Percentiles rank a stretch among this genome's conserved stretches.
Evolutionary conservation across 2,329 filamentous ascomycete genomes (phyloP).

Genomic region (Xylariaceae sp.): DNA sequence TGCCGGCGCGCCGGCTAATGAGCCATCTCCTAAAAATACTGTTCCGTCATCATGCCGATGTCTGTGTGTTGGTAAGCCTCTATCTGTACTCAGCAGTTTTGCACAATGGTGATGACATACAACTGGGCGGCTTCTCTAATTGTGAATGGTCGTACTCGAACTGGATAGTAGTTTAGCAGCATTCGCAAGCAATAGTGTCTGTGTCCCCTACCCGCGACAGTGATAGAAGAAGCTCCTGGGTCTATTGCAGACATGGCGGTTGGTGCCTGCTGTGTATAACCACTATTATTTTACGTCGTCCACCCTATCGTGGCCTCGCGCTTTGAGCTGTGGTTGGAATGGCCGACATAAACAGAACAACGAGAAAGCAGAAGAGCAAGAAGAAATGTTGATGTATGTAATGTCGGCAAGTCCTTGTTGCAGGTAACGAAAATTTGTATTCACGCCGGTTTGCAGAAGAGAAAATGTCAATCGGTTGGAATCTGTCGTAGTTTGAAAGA

Average conservation of each 20-base stretch:
- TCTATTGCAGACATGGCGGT: constrained; percentile 45
- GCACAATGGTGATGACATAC: constrained; percentile 47
- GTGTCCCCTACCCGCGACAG: constrained; percentile 57
- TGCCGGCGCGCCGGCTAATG: constrained; percentile 82
- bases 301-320: constrained; percentile 14
- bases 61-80: constrained; percentile 44
- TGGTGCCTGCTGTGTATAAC: constrained; percentile 9
- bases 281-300: constrained; percentile 8
- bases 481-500: background rate
- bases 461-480: constrained; percentile 5
- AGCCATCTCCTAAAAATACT: constrained; percentile 95
- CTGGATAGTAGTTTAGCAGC: constrained; percentile 44
- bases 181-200: constrained; percentile 36
- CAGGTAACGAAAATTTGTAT: background rate
- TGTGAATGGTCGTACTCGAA: constrained; percentile 74
- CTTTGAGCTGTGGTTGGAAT: constrained; percentile 1
- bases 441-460: background rate
- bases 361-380: constrained; percentile 1
- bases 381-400: background rate
- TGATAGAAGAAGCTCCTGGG: constrained; percentile 63
- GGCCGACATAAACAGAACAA: constrained; percentile 33
- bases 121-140: constrained; percentile 96
- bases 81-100: background rate
- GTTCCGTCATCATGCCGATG: constrained; percentile 80
- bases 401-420: background rate